Base-by-base conservation (phyloP, 2,329 filamentous ascomycete genomes). In the Penicillium capsulatum region DNA sequence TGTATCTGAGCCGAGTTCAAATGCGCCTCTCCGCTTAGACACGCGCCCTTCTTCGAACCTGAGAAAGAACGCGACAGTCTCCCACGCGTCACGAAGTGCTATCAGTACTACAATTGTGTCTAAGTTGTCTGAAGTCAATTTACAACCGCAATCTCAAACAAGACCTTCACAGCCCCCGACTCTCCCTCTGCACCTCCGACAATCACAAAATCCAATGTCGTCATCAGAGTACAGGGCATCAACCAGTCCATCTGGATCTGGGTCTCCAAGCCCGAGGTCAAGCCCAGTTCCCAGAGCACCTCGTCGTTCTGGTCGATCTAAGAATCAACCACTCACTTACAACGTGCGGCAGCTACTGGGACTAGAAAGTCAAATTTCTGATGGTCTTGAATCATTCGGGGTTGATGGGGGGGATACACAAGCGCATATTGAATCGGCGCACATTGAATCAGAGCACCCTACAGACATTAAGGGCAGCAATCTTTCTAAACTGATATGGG, bases 401-500 rank as follows among this genome's bases (percentile, higher is more conserved):
- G n/a, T n/a, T n/a, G n/a, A n/a, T n/a, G n/a, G n/a, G n/a, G 11
- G 32, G 7, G 13, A 6, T 14, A 6, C 26, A 3, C 26, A 7
- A 7, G 10, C 6, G 6, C 6, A 28, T 14, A 8, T 16, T 24
- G 6, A 7, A 30, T 30, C n/a, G 11, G 26, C 7, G 7, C 9
- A 19, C 16, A 13, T 20, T 9, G 7, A 13, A 24, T 26, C 31
- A 8, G 10, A 10, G 27, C 15, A 7, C 38, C n/a, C 22, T 15
- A 8, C 10, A 31, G 5, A 32, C 22, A 24, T 11, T 24, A 7
- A n/a, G n/a, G n/a, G n/a, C n/a, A n/a, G n/a, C n/a, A n/a, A n/a
- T n/a, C n/a, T n/a, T n/a, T n/a, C n/a, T n/a, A n/a, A 38, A 14
- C 43, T 65, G 3, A 31, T 67, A 11, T 52, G 45, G 26, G 36